Evolutionary conservation across 1,284 basidiomycete genomes (phyloP), one percentile per base, ranked within the genome.

Genomic region (Austropuccinia psidii): DNA sequence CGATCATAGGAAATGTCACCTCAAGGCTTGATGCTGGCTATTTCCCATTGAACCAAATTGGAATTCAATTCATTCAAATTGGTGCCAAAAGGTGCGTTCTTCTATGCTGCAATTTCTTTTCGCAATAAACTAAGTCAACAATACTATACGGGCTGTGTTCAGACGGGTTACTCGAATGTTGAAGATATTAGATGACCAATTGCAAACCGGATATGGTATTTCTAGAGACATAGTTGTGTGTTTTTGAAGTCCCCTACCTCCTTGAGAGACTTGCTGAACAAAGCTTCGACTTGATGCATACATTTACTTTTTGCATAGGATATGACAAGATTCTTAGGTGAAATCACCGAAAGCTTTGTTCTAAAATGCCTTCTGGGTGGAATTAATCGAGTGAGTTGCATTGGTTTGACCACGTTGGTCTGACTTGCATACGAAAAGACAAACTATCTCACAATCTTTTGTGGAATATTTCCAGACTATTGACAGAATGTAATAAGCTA

Each of bases 11-110:
- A 11, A 79, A 82, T 24, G 79, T 82, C 15, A 86, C 86, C 15
- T 81, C 81, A 60, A 81, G 84, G 37, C 80, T 87, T 0, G 85
- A 87, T 75, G 77, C 76, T n/a, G 80, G 82, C 0, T 80, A 84
- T 62, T 85, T 83, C 75, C 84, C 86, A 0, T 79, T 87, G 73
- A 41, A 79, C 78, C 75, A 83, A 76, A 80, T 86, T 37, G 83
- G 85, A 33, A 84, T 88, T 35, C 86, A 87, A 75, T 87, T 88
- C n/a, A 80, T 82, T 17, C 87, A 87, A 80, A 85, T 85, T 52
- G 58, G 78, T 75, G 33, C 1, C 33, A 45, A 64, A 47, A 64
- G 37, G 52, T 57, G 29, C 17, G 55, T 39, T 6, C n/a, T 3
- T 21, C n/a, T 29, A 8, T 3, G 4, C 47, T 8, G 3, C 24